phyloP scores from a whole-genome alignment of 2,329 filamentous ascomycete genomes.

The Microascus cirrosus region DNA sequence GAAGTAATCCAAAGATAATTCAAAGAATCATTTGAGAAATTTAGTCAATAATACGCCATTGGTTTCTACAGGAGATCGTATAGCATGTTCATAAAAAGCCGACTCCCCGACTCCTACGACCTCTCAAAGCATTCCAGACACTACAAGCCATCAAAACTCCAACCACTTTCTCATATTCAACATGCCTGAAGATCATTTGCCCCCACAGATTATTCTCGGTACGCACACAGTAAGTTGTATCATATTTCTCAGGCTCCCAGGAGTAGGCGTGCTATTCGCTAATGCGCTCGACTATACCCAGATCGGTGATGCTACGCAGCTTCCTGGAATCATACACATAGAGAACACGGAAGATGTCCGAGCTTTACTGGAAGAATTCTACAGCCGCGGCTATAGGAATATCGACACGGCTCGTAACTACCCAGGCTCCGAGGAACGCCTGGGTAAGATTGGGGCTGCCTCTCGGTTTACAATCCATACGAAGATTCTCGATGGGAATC shows the following conservation, averaged over 20 bases:
- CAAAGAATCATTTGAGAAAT: no score
- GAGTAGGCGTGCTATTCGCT: not conserved
- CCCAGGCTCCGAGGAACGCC: conserved; percentile 18
- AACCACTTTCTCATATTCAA: no score
- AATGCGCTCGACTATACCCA: not conserved
- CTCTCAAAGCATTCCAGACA: no score
- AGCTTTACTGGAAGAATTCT: conserved; percentile 11
- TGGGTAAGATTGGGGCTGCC: conserved; percentile 16
- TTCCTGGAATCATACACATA: not conserved
- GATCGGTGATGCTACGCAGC: not conserved
- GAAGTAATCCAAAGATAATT: no score
- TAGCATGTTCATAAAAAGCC: no score
- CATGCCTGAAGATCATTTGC: no score
- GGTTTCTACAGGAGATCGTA: no score
- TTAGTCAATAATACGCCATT: no score
- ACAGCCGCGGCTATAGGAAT: conserved; percentile 14
- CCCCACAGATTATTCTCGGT: not conserved
- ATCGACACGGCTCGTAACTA: conserved; percentile 23
- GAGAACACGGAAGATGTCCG: conserved; percentile 11
- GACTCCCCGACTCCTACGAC: no score
- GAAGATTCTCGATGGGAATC: conserved; percentile 16
- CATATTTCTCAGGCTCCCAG: no score
- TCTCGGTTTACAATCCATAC: conserved; percentile 21
- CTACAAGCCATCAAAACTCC: no score
- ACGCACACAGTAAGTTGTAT: not conserved